phyloP scores from a whole-genome alignment of 805 yeast genomes.

The Hanseniaspora pseudoguilliermondii region DNA sequence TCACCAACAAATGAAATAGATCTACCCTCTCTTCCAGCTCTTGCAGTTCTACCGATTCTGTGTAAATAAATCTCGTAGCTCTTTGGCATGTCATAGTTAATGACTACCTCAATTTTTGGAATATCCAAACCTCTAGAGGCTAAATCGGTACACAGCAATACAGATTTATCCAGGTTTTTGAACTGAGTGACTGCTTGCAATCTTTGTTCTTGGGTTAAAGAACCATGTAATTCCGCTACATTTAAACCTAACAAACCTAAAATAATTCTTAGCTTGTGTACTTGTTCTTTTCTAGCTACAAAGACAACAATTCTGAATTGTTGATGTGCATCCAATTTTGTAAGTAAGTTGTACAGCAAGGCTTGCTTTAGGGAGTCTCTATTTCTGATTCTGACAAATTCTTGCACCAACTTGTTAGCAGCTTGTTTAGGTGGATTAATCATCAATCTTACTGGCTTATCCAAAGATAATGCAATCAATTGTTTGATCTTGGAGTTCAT shows the following conservation, averaged over 20 bases:
- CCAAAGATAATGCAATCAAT: constrained; percentile 73
- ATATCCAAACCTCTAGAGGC: constrained; percentile 99
- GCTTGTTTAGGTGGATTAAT: constrained; percentile 93
- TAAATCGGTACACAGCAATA: constrained; percentile 88
- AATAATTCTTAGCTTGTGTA: constrained; percentile 70
- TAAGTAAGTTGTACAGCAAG: constrained; percentile 56
- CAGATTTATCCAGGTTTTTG: constrained; percentile 70
- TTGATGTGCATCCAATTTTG: constrained; percentile 47
- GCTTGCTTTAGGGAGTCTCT: constrained; percentile 79
- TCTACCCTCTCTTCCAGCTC: constrained; percentile 95
- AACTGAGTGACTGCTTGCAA: constrained; percentile 69
- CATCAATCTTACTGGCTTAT: constrained; percentile 87
- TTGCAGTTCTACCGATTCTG: constrained; percentile 98
- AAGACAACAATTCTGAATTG: constrained; percentile 75
- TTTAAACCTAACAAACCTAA: constrained; percentile 63
- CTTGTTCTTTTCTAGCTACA: constrained; percentile 81
- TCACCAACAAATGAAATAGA: constrained; percentile 93
- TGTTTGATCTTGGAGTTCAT: constrained; percentile 90
- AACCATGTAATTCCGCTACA: constrained; percentile 73
- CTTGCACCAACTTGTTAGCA: constrained; percentile 80
- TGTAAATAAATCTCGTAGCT: constrained; percentile 82
- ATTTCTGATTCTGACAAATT: constrained; percentile 86
- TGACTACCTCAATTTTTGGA: constrained; percentile 89
- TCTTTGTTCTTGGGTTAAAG: constrained; percentile 86
- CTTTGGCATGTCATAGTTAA: constrained; percentile 93